phyloP scores from a whole-genome alignment of 2,329 filamentous ascomycete species.

The Didymella glomerata region DNA sequence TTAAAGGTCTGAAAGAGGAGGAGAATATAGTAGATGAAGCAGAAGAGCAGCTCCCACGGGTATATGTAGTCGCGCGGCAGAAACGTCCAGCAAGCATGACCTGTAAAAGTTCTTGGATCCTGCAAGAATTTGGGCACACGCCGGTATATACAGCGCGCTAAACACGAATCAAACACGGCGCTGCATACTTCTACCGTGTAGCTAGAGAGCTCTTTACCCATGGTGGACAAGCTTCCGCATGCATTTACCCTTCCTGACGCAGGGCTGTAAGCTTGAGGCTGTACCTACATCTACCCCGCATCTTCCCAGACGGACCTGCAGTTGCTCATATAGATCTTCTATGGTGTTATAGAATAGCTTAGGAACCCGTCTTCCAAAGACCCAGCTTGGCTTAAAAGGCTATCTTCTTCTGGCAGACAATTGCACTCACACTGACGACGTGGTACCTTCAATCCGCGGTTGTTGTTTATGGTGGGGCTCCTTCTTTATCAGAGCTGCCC shows the following conservation, averaged over 20 bases:
- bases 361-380: too few species aligned
- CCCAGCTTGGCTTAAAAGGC: background rate
- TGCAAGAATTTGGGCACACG: conserved; percentile 25
- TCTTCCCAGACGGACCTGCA: conserved; percentile 6
- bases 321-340: background rate
- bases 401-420: background rate
- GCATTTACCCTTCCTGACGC: conserved; percentile 33
- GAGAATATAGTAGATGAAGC: conserved; percentile 5
- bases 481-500: conserved; percentile 13
- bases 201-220: conserved; percentile 27
- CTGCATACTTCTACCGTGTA: conserved; percentile 35
- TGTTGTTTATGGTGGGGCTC: conserved; percentile 19
- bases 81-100: conserved; percentile 31
- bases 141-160: conserved; percentile 36
- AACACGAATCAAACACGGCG: conserved; percentile 32
- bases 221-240: conserved; percentile 26
- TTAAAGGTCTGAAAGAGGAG: conserved; percentile 20
- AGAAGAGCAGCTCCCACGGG: conserved; percentile 26
- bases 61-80: conserved; percentile 38
- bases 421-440: background rate
- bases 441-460: conserved; percentile 6
- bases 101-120: conserved; percentile 26
- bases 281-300: conserved; percentile 18
- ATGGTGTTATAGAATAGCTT: background rate
- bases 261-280: conserved; percentile 2